phyloP scores from a whole-genome alignment of 805 yeast species.

The Candida ascalaphidarum region DNA sequence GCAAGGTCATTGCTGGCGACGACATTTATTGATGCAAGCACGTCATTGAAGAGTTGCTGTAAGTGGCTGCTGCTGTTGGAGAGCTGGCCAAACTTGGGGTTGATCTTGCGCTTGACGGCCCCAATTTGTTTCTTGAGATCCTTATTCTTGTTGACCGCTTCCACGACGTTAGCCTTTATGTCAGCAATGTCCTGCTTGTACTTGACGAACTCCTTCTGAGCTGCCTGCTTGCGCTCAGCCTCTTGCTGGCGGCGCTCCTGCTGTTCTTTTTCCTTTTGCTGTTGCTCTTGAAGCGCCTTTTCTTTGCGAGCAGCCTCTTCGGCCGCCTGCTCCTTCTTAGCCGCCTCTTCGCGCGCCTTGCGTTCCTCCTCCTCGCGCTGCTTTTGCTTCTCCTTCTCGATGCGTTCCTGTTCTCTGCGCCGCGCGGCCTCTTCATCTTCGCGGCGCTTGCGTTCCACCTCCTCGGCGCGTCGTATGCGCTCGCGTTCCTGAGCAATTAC shows the following conservation, averaged over 20 bases:
- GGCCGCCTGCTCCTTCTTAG: conserved; percentile 4
- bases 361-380: conserved; percentile 3
- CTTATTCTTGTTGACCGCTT: conserved; percentile 42
- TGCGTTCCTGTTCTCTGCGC: conserved; percentile 9
- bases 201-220: conserved; percentile 36
- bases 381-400: conserved; percentile 8
- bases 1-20: conserved; percentile 44
- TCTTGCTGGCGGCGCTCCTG: conserved; percentile 8
- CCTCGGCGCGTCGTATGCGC: conserved; percentile 1
- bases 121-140: conserved; percentile 46
- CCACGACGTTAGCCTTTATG: conserved; percentile 54
- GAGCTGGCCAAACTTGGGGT: conserved; percentile 87
- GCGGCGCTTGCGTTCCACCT: conserved; percentile 6
- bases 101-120: conserved; percentile 64
- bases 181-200: conserved; percentile 45
- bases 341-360: conserved; percentile 4
- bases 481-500: conserved; percentile 1
- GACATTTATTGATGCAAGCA: too few species aligned
- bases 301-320: conserved; percentile 5
- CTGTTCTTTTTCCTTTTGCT: conserved; percentile 3
- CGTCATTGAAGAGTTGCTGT: too few species aligned
- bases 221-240: conserved; percentile 9
- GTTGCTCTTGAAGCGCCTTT: conserved; percentile 3
- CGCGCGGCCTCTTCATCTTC: conserved; percentile 13
- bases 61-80: conserved; percentile 65